Base-by-base conservation (phyloP, 1,284 basidiomycete genomes). In the Stereum hirsutum region DNA sequence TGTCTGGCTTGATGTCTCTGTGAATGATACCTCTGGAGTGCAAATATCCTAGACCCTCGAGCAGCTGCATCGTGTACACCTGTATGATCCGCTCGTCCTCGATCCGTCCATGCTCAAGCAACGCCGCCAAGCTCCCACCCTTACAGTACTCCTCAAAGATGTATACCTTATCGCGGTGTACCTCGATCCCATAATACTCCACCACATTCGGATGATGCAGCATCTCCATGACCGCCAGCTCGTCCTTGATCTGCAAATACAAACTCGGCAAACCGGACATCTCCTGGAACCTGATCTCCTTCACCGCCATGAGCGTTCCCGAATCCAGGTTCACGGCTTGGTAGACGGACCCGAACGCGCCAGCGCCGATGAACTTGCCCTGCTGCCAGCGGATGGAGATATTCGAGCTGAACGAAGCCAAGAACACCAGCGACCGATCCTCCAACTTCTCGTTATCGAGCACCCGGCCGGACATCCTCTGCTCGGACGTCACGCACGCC, bases 141-240 rank as follows among this genome's bases (percentile, higher is more conserved):
- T 95, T 89, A 59, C 96, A 99, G 62, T 89, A 99, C 66, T 99
- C 95, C 62, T 99, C 94, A 60, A 99, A 99, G 52, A 99, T 98
- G 68, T 96, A 99, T 10, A 99, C 93, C 63, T 95, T 94, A 68
- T 99, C 96, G 19, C 96, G 86, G 61, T 99, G 95, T 5, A 98
- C 95, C 63, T 99, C 96, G 54, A 99, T 96, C 30, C 96, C 96
- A 58, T 97, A 98, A 64, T 98, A 99, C 63, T 99, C 94, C 46
- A 99, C 96, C 44, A 99, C 89, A 58, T 99, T 99, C 12, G 91
- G 92, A 63, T 99, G 96, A 52, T 90, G 89, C 25, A 99, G 75
- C 83, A 99, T 88, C 64, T 96, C 92, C 96, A 99, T 99, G 48
- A 99, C 93, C 53, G 82, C 87, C 51, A 98, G 83, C 66, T 99